These are phyloP conservation scores for Turnera subulata DNA, from an alignment of 345 rosid genomes.

Conservation along the genomic window DNA sequence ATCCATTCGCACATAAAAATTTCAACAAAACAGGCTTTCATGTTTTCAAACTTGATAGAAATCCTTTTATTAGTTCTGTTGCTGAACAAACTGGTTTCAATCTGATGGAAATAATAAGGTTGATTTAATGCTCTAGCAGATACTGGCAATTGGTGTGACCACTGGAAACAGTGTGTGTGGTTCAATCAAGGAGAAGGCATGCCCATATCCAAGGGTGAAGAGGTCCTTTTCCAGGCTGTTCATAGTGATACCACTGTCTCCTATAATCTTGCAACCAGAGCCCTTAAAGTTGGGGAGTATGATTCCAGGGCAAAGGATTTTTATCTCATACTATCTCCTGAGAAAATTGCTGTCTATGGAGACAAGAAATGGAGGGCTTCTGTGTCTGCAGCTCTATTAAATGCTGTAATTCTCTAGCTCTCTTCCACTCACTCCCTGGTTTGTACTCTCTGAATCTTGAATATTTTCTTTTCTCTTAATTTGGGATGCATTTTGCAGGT, in stretches of 20 bases:
- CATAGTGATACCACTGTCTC: conserved; percentile 60
- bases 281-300: conserved; percentile 24
- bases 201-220: conserved; percentile 49
- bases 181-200: conserved; percentile 56
- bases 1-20: no score
- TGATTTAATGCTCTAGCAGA: conserved; percentile 43
- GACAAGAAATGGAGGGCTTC: conserved; percentile 61
- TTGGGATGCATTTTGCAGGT: conserved; percentile 56
- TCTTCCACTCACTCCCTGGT: conserved; percentile 5
- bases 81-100: neutral
- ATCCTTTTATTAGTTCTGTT: neutral
- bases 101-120: conserved; percentile 6
- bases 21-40: neutral
- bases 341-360: conserved; percentile 75
- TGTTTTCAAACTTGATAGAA: neutral
- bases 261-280: conserved; percentile 45
- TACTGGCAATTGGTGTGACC: conserved; percentile 79
- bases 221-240: conserved; percentile 51
- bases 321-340: conserved; percentile 60
- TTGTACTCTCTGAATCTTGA: conserved; percentile 5
- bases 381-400: conserved; percentile 48
- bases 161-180: conserved; percentile 99
- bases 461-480: neutral
- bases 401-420: conserved; percentile 46
- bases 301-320: conserved; percentile 32